Base-by-base conservation (phyloP, 257 asterid genomes). In the Salvia rosmarinus region DNA sequence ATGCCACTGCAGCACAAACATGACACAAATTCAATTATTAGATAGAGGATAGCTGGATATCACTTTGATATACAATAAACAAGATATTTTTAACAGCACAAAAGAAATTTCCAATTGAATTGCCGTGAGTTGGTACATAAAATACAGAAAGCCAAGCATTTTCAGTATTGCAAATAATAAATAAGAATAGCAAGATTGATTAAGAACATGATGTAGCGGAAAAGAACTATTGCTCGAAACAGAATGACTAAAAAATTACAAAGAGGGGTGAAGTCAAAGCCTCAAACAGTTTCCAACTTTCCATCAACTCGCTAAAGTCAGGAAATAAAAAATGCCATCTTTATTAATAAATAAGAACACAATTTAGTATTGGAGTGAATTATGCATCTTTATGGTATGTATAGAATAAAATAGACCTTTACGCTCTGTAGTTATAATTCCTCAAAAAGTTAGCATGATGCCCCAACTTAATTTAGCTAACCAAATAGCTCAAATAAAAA, bases 1-100 rank as follows among this genome's bases (percentile, higher is more conserved):
- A 79, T 46, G 92, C 95, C 77, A 95, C 97, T 95, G 37, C 17
- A 30, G 65, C 60, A 79, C 55, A 82, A 67, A 51, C 30, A 54
- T 30, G 46, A 67, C 43, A 55, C 42, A 42, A 64, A 55, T 23
- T 54, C 14, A 37, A 72, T 40, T 67, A 46, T 37, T 46, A 73
- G 49, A 67, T 60, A 7, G 67, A 42, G 19, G 2, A 55, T 54
- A 55, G 35, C 46, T 14, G 71, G 46, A 34, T 44, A 75, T 60
- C 35, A 43, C 14, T 76, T 20, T 19, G 9, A 49, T n/a, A 55
- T 14, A 52, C 67, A 46, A 66, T 47, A 59, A 72, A 56, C 7
- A 44, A 55, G 1, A 39, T 66, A 55, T 12, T 37, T 55, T 47
- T 30, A 58, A 75, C 66, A 50, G 10, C 59, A 21, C 52, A 37